Base-by-base conservation (phyloP, 208 protist species). In the Blechomonas ayalai region DNA sequence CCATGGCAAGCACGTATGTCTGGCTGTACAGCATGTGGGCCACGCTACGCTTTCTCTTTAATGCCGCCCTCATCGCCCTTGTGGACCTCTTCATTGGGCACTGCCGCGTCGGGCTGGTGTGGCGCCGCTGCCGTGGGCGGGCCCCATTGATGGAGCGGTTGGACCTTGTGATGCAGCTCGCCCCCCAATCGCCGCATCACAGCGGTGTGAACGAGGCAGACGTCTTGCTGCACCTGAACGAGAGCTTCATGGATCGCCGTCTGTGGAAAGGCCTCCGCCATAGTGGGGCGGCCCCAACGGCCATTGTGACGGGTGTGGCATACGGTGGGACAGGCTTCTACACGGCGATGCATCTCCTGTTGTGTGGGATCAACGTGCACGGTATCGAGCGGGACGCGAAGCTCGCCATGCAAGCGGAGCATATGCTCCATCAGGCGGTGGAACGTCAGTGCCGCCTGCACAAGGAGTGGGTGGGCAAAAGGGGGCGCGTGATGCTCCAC, bases 251-350 rank as follows among this genome's bases (percentile, higher is more conserved):
- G 15, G 73, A 88, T 48, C 61, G 69, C 1, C 45, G 59, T 34
- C 54, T 88, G 18, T 81, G 73, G 73, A 62, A 57, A n/a, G 62
- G 70, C 3, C 54, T 88, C 16, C 58, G 57, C 35, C 46, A 36
- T 4, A 46, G 13, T 4, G 34, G 40, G 34, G 52, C 47, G 2
- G 61, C 63, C 4, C 79, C 79, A 13, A 73, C 74, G 0, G 73
- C 73, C 15, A 43, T 88, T 42, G 71, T 88, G 20, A 82, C 79
- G 0, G 69, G 67, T 22, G 49, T 88, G 0, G 80, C 70, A 15
- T 71, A 65, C 47, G 79, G 73, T 35, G 59, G 70, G 27, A 78
- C 82, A 34, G 79, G 79, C 43, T 88, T 88, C 47, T 88, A 82
- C 53, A 82, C 70, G 1, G 44, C 73, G 8, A 57, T 88, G 0